Evolutionary conservation across 2,329 filamentous ascomycete genomes (phyloP), one percentile per base, ranked within the genome.

Genomic region (Colletotrichum chlorophyti): DNA sequence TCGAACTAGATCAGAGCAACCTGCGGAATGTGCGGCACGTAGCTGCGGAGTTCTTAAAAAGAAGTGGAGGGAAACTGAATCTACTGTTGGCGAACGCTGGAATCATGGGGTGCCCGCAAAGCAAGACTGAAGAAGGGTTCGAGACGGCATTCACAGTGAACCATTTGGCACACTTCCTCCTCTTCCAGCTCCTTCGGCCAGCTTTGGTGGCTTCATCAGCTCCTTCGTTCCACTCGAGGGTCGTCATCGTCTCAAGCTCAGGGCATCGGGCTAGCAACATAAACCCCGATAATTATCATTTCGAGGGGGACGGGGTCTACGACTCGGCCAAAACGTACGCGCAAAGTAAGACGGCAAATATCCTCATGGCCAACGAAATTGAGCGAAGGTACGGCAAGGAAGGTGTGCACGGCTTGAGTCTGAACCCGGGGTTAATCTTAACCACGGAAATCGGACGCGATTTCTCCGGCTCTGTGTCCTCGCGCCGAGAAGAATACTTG

Each of bases 111-210:
- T 37, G 58, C 2, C 62, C 58, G 3, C 54, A 55, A 10, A 38
- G 46, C 14, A 65, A 48, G 6, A 64, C 63, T 2, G 34, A 32
- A 1, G 65, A 68, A 21, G 67, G 65, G 24, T 61, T 61, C 40
- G 68, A 70, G 61, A 65, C 65, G 0, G 81, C 84, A 47, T 79
- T 85, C 53, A 82, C 75, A 23, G 78, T 74, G 4, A 84, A 85
- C 64, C 76, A 85, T 63, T 68, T 86, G 1, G 74, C 70, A 5
- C 79, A 83, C 62, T 85, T 84, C 68, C 72, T 84, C 0, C 72
- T 85, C 15, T 79, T 82, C 64, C 71, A 81, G 12, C 73, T 83
- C 1, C 69, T 86, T n/a, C n/a, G n/a, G n/a, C n/a, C n/a, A n/a
- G n/a, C n/a, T n/a, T n/a, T n/a, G n/a, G n/a, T n/a, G n/a, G n/a